phyloP scores from a whole-genome alignment of 1,284 basidiomycete genomes.

The Porogramme epimiltina region DNA sequence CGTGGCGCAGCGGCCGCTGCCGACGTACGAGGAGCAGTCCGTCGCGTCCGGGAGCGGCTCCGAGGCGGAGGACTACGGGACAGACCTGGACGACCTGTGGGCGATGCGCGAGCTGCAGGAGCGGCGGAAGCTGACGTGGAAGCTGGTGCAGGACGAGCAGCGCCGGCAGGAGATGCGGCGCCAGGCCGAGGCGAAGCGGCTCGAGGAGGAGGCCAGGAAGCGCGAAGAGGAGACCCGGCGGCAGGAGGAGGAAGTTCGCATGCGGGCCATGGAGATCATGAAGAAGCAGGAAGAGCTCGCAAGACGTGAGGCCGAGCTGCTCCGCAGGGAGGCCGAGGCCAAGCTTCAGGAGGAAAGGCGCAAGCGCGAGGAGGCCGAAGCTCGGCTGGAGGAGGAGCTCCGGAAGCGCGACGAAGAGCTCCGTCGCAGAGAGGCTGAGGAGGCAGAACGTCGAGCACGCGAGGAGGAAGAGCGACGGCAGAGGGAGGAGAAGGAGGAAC shows the following conservation, averaged over 20 bases:
- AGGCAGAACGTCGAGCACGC: constrained; percentile 14
- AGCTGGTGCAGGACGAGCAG: constrained; percentile 14
- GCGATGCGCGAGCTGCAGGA: constrained; percentile 14
- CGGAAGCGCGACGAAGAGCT: constrained; percentile 8
- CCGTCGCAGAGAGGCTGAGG: constrained; percentile 1
- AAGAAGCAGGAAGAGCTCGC: constrained; percentile 28
- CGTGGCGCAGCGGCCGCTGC: constrained; percentile 18
- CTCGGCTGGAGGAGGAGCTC: constrained; percentile 22
- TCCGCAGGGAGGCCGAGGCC: constrained; percentile 21
- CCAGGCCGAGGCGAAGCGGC: constrained; percentile 25
- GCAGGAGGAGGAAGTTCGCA: constrained; percentile 29
- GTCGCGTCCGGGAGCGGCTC: constrained; percentile 33
- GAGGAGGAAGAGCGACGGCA: constrained; percentile 13
- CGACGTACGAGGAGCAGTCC: constrained; percentile 35
- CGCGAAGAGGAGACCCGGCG: constrained; percentile 33
- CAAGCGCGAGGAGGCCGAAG: constrained; percentile 19
- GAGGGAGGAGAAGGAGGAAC: constrained; percentile 16
- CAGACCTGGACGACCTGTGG: constrained; percentile 31
- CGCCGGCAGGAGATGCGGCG: constrained; percentile 16
- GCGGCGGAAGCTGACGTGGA: constrained; percentile 14
- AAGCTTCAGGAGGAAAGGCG: constrained; percentile 23
- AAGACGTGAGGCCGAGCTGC: constrained; percentile 24
- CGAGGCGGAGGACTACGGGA: constrained; percentile 31
- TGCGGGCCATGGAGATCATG: constrained; percentile 20
- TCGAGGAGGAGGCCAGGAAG: constrained; percentile 31